Evolutionary conservation across 139 green algal species (phyloP), one percentile per base, ranked within the genome.

Genomic region (Eudorina sp.): DNA sequence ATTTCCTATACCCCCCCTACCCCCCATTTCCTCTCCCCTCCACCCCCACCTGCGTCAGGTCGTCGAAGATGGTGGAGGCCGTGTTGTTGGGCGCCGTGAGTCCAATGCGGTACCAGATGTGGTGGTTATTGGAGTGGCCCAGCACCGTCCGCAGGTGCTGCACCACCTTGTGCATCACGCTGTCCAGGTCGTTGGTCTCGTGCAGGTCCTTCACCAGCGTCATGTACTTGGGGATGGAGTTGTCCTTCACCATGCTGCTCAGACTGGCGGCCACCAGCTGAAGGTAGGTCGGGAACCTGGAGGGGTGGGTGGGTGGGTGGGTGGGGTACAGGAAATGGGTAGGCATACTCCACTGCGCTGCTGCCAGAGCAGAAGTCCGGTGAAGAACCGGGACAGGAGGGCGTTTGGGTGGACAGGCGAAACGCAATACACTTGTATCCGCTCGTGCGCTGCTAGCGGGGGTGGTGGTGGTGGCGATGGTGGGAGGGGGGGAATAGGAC

Each of bases 11-110:
- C n/a, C n/a, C n/a, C n/a, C n/a, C n/a, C n/a, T n/a, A n/a, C n/a
- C n/a, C n/a, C n/a, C n/a, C n/a, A n/a, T n/a, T n/a, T n/a, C n/a
- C n/a, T n/a, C n/a, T n/a, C n/a, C n/a, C n/a, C n/a, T n/a, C n/a
- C n/a, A n/a, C 23, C 40, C 36, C 62, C 2, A 72, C 53, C 83
- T 66, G 58, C 6, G 55, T 58, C 11, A 90, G 64, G 38, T 76
- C 60, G 64, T 95, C 93, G 88, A 94, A 95, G 31, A 95, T 91
- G 53, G 90, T 93, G 2, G 91, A 91, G 3, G 91, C 93, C 6
- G 69, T 85, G 82, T 92, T 91, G 86, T 89, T 91, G 41, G 41
- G 75, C 13, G 83, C 89, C 19, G 91, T 90, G 9, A 95, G 86
- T 4, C 90, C 93, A 38, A 94, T 58, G 9, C 91, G 89, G 90